Base-by-base conservation (phyloP, 2,329 filamentous ascomycete species). In the Cladosporium sp. region DNA sequence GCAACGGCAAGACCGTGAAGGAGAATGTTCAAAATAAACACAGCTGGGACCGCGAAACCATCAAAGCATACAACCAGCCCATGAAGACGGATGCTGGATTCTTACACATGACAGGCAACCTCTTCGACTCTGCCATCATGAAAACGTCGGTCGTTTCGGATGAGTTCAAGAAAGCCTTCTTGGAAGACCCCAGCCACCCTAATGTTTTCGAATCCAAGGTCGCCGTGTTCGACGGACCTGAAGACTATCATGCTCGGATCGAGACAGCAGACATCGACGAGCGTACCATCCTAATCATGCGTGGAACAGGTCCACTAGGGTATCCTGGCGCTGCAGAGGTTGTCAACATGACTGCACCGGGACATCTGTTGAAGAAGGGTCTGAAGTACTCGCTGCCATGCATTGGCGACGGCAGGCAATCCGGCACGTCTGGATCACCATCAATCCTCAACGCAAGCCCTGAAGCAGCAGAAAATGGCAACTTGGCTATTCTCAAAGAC, bases 381-480 rank as follows among this genome's bases (percentile, higher is more conserved):
- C 53, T 70, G 28, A 77, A 64, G 76, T 80, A 51, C 67, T 81
- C 58, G 65, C 73, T 61, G 71, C 78, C 45, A 66, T 83, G 48
- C 75, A 68, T 83, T 58, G 80, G 80, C 6, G 80, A 83, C 62
- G 80, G 80, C 1, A 70, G 80, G 47, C 80, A 83, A 64, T 81
- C 78, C 7, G 80, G 80, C 32, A 83, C 80, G 2, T 82, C 80
- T 3, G 79, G 77, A 0, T 80, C 77, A 3, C 80, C 80, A 1
- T 81, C 78, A 0, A 82, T 83, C 51, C 68, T 83, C n/a, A 82
- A 83, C 59, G 80, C 79, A 1, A 80, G 75, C 44, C 80, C 80
- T 7, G 80, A 83, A 66, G 80, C 80, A 12, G 79, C 80, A 1
- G 78, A 77, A 9, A 80, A 79, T 7, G 80, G 80, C 1, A 82